phyloP scores from a whole-genome alignment of 257 asterid species.

The Solanum ossicruentum region DNA sequence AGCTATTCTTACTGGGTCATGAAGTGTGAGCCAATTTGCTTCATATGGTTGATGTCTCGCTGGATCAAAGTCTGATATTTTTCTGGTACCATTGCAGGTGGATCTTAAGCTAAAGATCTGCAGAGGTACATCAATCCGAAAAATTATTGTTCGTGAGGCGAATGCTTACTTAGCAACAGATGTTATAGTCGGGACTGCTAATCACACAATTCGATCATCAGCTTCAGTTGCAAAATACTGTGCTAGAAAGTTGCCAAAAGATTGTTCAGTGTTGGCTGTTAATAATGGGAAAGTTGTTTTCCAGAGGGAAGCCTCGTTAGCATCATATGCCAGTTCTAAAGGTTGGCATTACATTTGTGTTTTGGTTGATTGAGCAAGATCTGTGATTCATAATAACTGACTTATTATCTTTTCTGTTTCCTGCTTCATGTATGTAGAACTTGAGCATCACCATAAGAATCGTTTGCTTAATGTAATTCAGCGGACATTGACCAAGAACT shows the following conservation, averaged over 20 bases:
- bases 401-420: neutral
- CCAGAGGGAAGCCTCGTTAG: constrained; percentile 37
- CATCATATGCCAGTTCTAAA: constrained; percentile 23
- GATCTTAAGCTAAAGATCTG: constrained; percentile 94
- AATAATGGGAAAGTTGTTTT: constrained; percentile 65
- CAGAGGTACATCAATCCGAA: constrained; percentile 66
- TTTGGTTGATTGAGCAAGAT: neutral
- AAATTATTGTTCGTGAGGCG: constrained; percentile 77
- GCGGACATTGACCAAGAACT: constrained; percentile 54
- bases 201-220: constrained; percentile 52
- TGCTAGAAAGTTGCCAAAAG: constrained; percentile 59
- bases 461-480: constrained; percentile 59
- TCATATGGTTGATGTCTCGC: neutral
- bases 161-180: constrained; percentile 55
- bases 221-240: constrained; percentile 78
- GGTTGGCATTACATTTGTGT: constrained; percentile 26
- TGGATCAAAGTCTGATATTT: neutral
- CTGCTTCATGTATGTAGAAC: constrained; percentile 33
- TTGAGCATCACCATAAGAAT: constrained; percentile 36
- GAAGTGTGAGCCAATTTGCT: neutral
- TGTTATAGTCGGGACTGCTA: constrained; percentile 70
- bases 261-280: constrained; percentile 65
- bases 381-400: neutral
- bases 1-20: neutral
- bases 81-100: constrained; percentile 25